Evolutionary conservation across 257 asterid genomes (phyloP).

Genomic region (Scutellaria minor): DNA sequence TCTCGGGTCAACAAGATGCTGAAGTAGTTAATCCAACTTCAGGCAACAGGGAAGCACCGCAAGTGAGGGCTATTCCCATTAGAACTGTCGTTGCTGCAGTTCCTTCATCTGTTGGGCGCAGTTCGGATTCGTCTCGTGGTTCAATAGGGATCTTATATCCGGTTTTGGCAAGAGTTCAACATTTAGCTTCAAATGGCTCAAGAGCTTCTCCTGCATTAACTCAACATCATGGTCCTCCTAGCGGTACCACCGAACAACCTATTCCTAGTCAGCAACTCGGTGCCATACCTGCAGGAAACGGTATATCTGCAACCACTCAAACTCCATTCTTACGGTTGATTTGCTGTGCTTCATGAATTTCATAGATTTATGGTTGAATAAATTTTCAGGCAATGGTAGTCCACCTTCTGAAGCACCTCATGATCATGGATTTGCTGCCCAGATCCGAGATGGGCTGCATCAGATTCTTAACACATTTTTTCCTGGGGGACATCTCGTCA

Average conservation of each 20-base stretch:
- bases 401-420: constrained; percentile 48
- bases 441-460: constrained; percentile 58
- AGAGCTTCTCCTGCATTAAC: constrained; percentile 58
- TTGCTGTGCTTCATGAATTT: not conserved
- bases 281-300: constrained; percentile 46
- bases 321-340: constrained; percentile 16
- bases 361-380: constrained; percentile 1
- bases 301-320: constrained; percentile 37
- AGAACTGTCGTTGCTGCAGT: constrained; percentile 65
- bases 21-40: constrained; percentile 46
- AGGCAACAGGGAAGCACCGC: constrained; percentile 48
- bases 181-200: constrained; percentile 42
- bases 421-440: constrained; percentile 50
- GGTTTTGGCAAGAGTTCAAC: constrained; percentile 78
- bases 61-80: constrained; percentile 61
- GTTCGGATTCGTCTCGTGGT: constrained; percentile 69
- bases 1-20: constrained; percentile 53
- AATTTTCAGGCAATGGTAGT: constrained; percentile 48
- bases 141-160: constrained; percentile 78
- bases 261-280: constrained; percentile 44
- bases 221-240: constrained; percentile 45
- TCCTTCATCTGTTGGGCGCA: constrained; percentile 57
- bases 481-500: constrained; percentile 51
- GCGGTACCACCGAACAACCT: constrained; percentile 43
- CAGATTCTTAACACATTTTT: constrained; percentile 61